Conservation (phyloP, 768 basidiomycete genomes). For the Chiua virens region DNA sequence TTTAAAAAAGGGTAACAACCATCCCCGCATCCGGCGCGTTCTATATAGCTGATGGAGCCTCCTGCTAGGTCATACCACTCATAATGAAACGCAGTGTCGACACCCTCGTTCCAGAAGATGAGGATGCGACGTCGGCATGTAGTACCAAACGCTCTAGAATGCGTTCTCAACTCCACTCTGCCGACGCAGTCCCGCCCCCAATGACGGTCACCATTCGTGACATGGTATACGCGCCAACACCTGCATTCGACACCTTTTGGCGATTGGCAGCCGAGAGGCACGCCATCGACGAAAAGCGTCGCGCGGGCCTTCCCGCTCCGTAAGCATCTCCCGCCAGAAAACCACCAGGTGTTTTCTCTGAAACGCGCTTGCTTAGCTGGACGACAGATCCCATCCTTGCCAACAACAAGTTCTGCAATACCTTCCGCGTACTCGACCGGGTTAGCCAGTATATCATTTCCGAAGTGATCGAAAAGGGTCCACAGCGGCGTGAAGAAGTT, state of each 20-base stretch:
- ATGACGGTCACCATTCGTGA: constrained; percentile 37
- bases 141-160: constrained; percentile 25
- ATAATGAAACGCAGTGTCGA: constrained; percentile 23
- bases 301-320: constrained; percentile 50
- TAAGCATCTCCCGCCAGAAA: constrained; percentile 32
- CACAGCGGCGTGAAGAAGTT: constrained; percentile 58
- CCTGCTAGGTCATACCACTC: neutral
- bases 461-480: constrained; percentile 69
- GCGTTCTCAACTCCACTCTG: constrained; percentile 17
- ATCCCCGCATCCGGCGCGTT: neutral
- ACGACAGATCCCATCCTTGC: constrained; percentile 61
- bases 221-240: constrained; percentile 42
- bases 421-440: constrained; percentile 72
- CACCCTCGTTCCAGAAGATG: constrained; percentile 5
- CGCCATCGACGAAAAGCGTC: constrained; percentile 54
- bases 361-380: constrained; percentile 50
- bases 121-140: constrained; percentile 5
- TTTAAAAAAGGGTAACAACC: neutral
- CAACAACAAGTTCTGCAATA: constrained; percentile 66
- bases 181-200: constrained; percentile 17
- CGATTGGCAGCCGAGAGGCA: constrained; percentile 57
- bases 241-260: constrained; percentile 64
- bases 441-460: constrained; percentile 65
- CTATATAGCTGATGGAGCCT: neutral
- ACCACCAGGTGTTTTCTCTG: constrained; percentile 5